Percentiles rank a stretch among this genome's conserved stretches.
phyloP scores from a whole-genome alignment of 305 asterid species.

The Coffea humblotiana region DNA sequence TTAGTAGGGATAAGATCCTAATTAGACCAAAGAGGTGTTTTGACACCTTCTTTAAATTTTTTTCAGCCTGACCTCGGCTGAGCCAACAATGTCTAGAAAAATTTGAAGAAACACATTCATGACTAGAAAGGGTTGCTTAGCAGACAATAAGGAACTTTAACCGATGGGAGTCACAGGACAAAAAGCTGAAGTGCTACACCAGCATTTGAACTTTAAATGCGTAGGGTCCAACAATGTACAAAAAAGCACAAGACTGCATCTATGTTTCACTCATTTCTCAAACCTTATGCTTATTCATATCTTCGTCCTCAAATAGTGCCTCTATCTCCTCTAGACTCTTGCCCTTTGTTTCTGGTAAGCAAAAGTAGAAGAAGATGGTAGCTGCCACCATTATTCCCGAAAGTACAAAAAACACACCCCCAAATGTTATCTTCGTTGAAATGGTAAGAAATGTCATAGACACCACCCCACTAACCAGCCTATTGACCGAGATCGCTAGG shows the following conservation, averaged over 20 bases:
- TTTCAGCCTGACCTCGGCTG: too few species aligned
- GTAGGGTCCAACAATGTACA: not conserved
- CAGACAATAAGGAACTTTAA: too few species aligned
- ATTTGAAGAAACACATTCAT: too few species aligned
- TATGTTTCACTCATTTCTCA: slow-evolving; percentile 6
- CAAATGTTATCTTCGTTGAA: slow-evolving; percentile 52
- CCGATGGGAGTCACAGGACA: not conserved
- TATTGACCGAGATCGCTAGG: slow-evolving; percentile 67
- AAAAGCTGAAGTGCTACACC: not conserved
- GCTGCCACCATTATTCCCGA: slow-evolving; percentile 57
- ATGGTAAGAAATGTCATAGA: slow-evolving; percentile 65
- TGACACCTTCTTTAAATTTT: too few species aligned
- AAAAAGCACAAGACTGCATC: not conserved
- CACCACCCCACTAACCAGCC: slow-evolving; percentile 68
- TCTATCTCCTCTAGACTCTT: slow-evolving; percentile 71
- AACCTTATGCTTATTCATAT: not conserved
- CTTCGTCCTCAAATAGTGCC: slow-evolving; percentile 52
- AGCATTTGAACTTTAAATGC: not conserved
- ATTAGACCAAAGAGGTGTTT: too few species aligned
- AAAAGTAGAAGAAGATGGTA: slow-evolving; percentile 54
- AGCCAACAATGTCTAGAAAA: too few species aligned
- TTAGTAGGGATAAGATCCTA: too few species aligned
- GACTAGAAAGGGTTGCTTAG: too few species aligned
- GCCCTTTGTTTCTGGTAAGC: slow-evolving; percentile 78
- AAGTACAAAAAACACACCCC: slow-evolving; percentile 61